Base-by-base conservation (phyloP, 2,329 filamentous ascomycete species). In the Cercospora canescens region DNA sequence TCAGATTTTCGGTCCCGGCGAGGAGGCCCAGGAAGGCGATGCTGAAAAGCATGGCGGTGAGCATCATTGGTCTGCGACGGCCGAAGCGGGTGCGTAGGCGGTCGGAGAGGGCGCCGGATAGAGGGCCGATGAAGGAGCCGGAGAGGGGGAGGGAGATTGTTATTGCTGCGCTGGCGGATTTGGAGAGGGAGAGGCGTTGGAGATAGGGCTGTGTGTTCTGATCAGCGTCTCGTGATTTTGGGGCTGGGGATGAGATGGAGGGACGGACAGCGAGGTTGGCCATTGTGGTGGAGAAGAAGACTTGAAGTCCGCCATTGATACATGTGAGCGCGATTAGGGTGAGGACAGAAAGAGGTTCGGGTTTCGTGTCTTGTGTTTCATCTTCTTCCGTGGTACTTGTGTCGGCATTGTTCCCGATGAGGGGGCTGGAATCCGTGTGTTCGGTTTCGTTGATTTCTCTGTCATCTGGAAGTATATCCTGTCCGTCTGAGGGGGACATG, bases 241-340 rank as follows among this genome's bases (percentile, higher is more conserved):
- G 35, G 14, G 21, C n/a, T n/a, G n/a, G n/a, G 28, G 59, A 30
- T 14, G 21, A 35, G 9, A 1, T 16, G 16, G 41, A 14, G 18
- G 24, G 35, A 50, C 68, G 12, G 61, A 70, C 68, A 12, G 65
- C 34, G 28, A 71, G 60, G 37, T 71, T 66, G 12, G 69, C 69
- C 69, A 71, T 71, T 2, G 69, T 64, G 7, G 69, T 71, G 1
- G 69, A 71, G 32, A 71, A 71, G 63, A 71, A 71, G 24, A 71
- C 69, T 64, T 71, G 69, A 1, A 71, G 65, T n/a, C 69, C 69
- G 55, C 69, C 69, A 57, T 71, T 69, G 57, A 71, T 68, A 50
- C 65, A 68, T 24, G 66, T 67, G 2, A 71, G 55, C 14, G 64
- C 68, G 37, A 70, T 37, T 14, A 70, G 21, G 16, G 28, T 60